Conservation (phyloP, 2,329 filamentous ascomycete genomes). For the Calonectria montana region DNA sequence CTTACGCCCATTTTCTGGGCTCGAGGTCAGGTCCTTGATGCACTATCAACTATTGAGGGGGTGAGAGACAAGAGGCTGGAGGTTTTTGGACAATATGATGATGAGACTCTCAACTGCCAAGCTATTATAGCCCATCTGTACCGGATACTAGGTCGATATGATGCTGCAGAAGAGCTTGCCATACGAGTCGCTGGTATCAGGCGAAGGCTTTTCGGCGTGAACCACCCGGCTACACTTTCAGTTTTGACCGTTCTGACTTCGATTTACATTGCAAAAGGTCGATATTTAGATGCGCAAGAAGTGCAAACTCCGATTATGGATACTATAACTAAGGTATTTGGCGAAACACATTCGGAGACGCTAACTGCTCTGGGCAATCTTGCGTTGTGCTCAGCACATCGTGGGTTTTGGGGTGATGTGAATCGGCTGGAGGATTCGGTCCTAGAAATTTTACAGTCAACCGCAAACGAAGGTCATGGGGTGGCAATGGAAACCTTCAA, state of each 20-base stretch:
- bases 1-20: not conserved
- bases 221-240: not conserved
- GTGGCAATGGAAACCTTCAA: not conserved
- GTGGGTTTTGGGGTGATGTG: not conserved
- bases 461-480: not conserved
- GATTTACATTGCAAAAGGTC: not conserved
- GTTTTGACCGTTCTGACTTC: not conserved
- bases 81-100: not conserved
- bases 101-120: not conserved
- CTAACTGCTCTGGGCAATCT: not conserved
- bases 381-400: not conserved
- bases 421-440: not conserved
- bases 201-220: not conserved
- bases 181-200: not conserved
- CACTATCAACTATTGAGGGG: not conserved
- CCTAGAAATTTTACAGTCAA: not conserved
- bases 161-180: not conserved
- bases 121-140: not conserved
- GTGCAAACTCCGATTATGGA: not conserved
- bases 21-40: not conserved
- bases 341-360: not conserved
- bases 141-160: not conserved
- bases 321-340: not conserved
- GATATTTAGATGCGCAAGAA: not conserved
- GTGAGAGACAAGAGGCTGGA: not conserved